Percentiles rank a stretch among this genome's conserved stretches.
Conservation (phyloP, 1,139 yeast genomes). For the Sugiyamaella grinbergsii region DNA sequence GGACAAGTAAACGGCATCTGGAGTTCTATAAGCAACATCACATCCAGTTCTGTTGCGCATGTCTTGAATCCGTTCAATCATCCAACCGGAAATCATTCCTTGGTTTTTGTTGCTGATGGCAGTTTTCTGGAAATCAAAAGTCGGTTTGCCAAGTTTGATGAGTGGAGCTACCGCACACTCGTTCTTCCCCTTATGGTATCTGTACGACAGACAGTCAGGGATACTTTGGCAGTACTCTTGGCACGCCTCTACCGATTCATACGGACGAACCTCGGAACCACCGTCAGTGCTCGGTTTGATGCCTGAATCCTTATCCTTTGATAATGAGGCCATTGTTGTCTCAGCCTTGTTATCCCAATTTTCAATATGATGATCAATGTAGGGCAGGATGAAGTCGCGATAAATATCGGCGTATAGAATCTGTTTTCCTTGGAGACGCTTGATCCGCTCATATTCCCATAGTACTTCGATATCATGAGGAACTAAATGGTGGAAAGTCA, state of each 20-base stretch:
- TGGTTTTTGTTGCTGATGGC: constrained; percentile 9
- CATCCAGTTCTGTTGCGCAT: constrained; percentile 30
- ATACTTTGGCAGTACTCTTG: constrained; percentile 28
- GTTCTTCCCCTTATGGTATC: constrained; percentile 27
- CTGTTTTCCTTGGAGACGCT: constrained; percentile 29
- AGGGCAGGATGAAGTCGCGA: constrained; percentile 39
- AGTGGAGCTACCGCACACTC: constrained; percentile 25
- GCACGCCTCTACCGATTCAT: constrained; percentile 31
- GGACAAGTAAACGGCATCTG: constrained; percentile 12
- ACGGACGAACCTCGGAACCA: constrained; percentile 29
- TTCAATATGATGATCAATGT: constrained; percentile 29
- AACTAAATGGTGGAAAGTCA: constrained; percentile 38
- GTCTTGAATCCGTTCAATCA: constrained; percentile 37
- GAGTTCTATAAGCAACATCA: constrained; percentile 14
- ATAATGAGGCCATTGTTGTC: constrained; percentile 23
- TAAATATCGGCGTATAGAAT: constrained; percentile 39
- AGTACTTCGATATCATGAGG: constrained; percentile 39
- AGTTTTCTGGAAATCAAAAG: constrained; percentile 21
- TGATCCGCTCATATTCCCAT: constrained; percentile 40
- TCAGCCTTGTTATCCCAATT: constrained; percentile 37
- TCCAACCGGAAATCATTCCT: constrained; percentile 35
- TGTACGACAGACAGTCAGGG: constrained; percentile 33
- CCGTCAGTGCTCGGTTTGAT: constrained; percentile 24
- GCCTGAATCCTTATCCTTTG: constrained; percentile 21
- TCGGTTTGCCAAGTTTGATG: constrained; percentile 25